Percentiles rank a stretch among this genome's conserved stretches.
Evolutionary conservation across 805 yeast genomes (phyloP).

Genomic region (Priceomyces castillae): DNA sequence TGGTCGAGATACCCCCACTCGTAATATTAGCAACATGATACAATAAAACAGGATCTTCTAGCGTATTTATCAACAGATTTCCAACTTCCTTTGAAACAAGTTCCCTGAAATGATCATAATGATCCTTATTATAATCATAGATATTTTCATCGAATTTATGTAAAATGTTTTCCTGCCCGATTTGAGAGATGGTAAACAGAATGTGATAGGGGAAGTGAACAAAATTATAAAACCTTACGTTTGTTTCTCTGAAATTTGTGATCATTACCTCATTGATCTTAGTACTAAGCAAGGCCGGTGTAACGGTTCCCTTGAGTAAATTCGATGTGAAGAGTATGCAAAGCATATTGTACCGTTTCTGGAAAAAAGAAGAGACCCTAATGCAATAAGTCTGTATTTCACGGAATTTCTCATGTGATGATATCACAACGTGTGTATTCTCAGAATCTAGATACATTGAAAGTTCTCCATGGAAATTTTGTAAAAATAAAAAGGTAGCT

Average conservation of each 20-base stretch:
- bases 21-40: background rate
- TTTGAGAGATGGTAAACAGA: conserved; percentile 2
- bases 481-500: conserved; percentile 19
- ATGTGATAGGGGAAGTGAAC: conserved; percentile 18
- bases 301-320: conserved; percentile 6
- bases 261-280: conserved; percentile 22
- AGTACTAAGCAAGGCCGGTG: conserved; percentile 7
- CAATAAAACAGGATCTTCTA: background rate
- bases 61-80: background rate
- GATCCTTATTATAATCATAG: conserved; percentile 16
- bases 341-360: conserved; percentile 17
- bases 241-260: conserved; percentile 13
- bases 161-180: background rate
- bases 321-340: conserved; percentile 17
- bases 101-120: conserved; percentile 10
- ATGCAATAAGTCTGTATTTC: conserved; percentile 15
- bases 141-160: conserved; percentile 4
- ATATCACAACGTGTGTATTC: conserved; percentile 1
- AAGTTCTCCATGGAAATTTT: conserved; percentile 22
- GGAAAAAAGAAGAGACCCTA: conserved; percentile 19
- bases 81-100: background rate
- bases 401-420: conserved; percentile 1
- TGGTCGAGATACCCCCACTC: background rate
- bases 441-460: conserved; percentile 12
- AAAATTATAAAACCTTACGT: conserved; percentile 14